Evolutionary conservation across 176 grass and related monocot species (phyloP), one percentile per base, ranked within the genome.

Genomic region (Aegilops speltoides): DNA sequence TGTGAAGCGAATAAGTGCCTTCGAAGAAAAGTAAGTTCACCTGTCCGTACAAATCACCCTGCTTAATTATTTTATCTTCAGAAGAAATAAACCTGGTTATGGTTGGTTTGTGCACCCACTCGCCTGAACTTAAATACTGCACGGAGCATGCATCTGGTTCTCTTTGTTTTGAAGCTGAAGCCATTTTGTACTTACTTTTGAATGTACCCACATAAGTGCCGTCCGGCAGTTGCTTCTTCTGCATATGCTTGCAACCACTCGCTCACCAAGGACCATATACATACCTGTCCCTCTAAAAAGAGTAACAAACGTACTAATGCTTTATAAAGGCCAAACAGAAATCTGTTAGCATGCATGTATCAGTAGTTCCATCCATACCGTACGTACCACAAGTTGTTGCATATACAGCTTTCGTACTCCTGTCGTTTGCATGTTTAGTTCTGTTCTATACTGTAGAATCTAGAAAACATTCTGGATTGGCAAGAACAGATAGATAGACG

Each of bases 1-100:
- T 85, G 83, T 71, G 90, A 94, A 85, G 89, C 94, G 41, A 99
- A 99, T 63, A 96, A 88, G 73, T 90, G 89, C 78, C 93, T 99
- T 41, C 86, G 82, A 79, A 91, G 84, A 91, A 96, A 91, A 89
- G 97, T 96, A 91, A 83, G 87, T 46, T 71, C 3, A 2, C 45
- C 24, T 24, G 7, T 6, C 65, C 69, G 19, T 64, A 71, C 14
- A 28, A 41, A 8, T n/a, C 5, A 14, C 16, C 10, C 32, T 7
- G 1, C 38, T 15, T 6, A 43, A 48, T 29, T 48, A 1, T 32
- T 43, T 74, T 48, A 14, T 40, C 6, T 26, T 46, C 12, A 7
- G 13, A 62, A 62, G 9, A 62, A 62, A 23, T 24, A 10, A 62
- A 23, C 8, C 19, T 23, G 7, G 7, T 62, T 24, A 62, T 74